These are phyloP conservation scores for Lachnellula subtilissima DNA, from an alignment of 2,329 filamentous ascomycete species.

Conservation along the genomic window DNA sequence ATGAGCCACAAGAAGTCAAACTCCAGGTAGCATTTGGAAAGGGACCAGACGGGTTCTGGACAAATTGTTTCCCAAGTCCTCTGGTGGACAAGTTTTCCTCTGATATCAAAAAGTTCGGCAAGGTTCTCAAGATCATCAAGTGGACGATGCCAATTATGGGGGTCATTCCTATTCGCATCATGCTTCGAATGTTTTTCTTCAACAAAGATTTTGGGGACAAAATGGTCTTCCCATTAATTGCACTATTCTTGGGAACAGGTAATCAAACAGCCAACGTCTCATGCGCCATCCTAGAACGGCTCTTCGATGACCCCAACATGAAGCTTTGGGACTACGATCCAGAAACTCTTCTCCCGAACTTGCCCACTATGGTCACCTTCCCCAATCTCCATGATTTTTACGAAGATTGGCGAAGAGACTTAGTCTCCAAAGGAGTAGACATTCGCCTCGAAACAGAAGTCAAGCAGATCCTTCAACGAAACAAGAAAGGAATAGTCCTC, in stretches of 20 bases:
- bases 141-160: slow-evolving; percentile 57
- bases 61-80: slow-evolving; percentile 58
- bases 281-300: slow-evolving; percentile 58
- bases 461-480: slow-evolving; percentile 45
- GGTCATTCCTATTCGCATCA: slow-evolving; percentile 56
- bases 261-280: slow-evolving; percentile 71
- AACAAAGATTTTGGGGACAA: slow-evolving; percentile 65
- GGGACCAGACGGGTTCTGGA: slow-evolving; percentile 56
- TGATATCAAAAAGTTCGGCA: slow-evolving; percentile 53
- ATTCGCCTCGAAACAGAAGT: slow-evolving; percentile 54
- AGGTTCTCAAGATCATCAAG: slow-evolving; percentile 52
- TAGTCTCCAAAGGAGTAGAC: slow-evolving; percentile 50
- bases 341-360: slow-evolving; percentile 50
- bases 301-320: slow-evolving; percentile 55
- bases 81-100: slow-evolving; percentile 50
- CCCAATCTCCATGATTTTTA: slow-evolving; percentile 59
- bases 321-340: slow-evolving; percentile 55
- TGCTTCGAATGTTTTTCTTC: slow-evolving; percentile 65
- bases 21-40: slow-evolving; percentile 61
- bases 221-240: slow-evolving; percentile 67
- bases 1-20: slow-evolving; percentile 52
- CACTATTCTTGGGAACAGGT: slow-evolving; percentile 66
- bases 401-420: slow-evolving; percentile 50
- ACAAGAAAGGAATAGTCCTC: slow-evolving; percentile 48
- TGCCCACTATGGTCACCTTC: slow-evolving; percentile 63